Conservation (phyloP, 345 rosid species). For the Citrus reticulata region DNA sequence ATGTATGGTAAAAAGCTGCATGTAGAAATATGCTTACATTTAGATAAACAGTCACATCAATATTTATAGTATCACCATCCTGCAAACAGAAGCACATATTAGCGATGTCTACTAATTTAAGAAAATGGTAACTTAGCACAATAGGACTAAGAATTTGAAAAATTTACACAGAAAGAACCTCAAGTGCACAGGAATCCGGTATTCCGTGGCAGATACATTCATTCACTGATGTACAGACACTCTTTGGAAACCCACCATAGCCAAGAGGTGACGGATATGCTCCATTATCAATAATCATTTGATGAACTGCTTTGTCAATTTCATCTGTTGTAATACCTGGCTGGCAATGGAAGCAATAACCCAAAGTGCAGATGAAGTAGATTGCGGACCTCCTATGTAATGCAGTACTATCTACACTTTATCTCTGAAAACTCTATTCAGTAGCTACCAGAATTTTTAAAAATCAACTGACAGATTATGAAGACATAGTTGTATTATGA, state of each 20-base stretch:
- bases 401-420: neutral
- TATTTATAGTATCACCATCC: slow-evolving; percentile 95
- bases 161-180: slow-evolving; percentile 39
- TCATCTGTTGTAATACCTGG: slow-evolving; percentile 88
- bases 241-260: slow-evolving; percentile 94
- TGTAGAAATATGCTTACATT: slow-evolving; percentile 46
- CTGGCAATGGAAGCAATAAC: slow-evolving; percentile 46
- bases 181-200: slow-evolving; percentile 83
- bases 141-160: neutral
- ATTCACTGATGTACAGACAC: slow-evolving; percentile 95
- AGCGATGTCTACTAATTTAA: neutral
- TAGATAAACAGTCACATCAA: slow-evolving; percentile 85
- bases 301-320: slow-evolving; percentile 89
- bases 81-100: slow-evolving; percentile 29
- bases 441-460: neutral
- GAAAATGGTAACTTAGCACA: neutral
- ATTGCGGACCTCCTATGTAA: neutral
- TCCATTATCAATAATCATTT: slow-evolving; percentile 86
- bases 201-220: slow-evolving; percentile 99
- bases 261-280: slow-evolving; percentile 99
- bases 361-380: slow-evolving; percentile 15
- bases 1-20: neutral
- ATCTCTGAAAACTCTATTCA: neutral
- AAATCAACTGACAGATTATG: neutral
- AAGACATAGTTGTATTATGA: neutral